Evolutionary conservation across 495 filamentous ascomycete genomes (phyloP).

Genomic region (Podospora conica): DNA sequence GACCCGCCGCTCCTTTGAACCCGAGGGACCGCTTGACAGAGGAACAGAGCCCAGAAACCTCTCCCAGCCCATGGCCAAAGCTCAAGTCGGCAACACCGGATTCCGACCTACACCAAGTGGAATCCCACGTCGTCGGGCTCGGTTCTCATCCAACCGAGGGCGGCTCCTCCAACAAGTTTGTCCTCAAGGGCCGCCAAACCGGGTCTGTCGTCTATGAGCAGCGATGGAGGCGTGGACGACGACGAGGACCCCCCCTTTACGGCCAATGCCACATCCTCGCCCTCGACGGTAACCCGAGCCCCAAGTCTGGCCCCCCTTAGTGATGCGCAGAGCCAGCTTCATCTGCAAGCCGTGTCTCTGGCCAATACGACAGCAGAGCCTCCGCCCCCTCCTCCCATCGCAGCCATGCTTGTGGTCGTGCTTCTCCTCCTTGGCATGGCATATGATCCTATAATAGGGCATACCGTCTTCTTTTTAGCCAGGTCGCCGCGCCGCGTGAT

Average conservation of each 20-base stretch:
- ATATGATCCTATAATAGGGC: too few relatives aligned
- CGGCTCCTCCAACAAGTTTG: slow-evolving; percentile 94
- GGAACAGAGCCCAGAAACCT: background rate
- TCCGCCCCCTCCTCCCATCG: background rate
- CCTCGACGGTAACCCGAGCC: background rate
- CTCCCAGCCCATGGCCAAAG: background rate
- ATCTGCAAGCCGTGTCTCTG: slow-evolving; percentile 1
- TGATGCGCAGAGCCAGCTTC: background rate
- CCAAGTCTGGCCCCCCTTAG: background rate
- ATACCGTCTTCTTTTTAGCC: too few relatives aligned
- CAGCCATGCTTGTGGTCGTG: too few relatives aligned
- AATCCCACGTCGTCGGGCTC: slow-evolving; percentile 37
- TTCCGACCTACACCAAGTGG: background rate
- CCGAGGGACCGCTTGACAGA: background rate
- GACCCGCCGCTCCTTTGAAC: background rate
- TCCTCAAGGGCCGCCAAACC: slow-evolving; percentile 91
- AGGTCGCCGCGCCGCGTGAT: too few relatives aligned
- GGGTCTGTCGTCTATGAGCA: slow-evolving; percentile 67
- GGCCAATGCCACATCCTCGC: slow-evolving; percentile 43
- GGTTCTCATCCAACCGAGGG: slow-evolving; percentile 82
- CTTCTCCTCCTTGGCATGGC: too few relatives aligned
- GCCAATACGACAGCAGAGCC: background rate
- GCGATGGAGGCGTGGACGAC: slow-evolving; percentile 71
- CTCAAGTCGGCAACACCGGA: background rate
- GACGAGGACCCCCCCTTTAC: slow-evolving; percentile 78